Base-by-base conservation (phyloP, 371 early-diverging fungal species). In the Nematocida minor region DNA sequence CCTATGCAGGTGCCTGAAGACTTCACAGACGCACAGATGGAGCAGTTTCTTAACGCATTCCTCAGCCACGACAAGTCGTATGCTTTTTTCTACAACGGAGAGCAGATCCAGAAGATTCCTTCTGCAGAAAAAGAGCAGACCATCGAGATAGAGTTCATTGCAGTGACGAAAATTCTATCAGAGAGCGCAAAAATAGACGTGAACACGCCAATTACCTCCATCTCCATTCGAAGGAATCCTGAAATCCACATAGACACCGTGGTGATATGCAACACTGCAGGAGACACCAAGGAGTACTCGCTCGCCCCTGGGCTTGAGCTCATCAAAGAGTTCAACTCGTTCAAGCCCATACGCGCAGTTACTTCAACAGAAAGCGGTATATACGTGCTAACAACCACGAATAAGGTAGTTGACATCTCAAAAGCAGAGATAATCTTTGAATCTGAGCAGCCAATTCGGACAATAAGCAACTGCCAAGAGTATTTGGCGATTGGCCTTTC, bases 71-170 rank as follows among this genome's bases (percentile, higher is more conserved):
- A 74, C 62, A 74, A 74, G 53, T 41, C 77, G 9, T 74, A 74
- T 40, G 77, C 77, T 14, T 74, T 74, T 46, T 74, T 74, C 77
- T 64, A 74, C 47, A 41, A 64, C 18, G 77, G 77, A 34, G 55
- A 63, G 53, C 77, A 74, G 38, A 74, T 74, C 6, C 7, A 29
- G 6, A 40, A 64, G 25, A n/a, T 74, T 4, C 77, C 77, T 25
- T 32, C 27, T 2, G 41, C n/a, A 11, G 53, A 53, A 38, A 31
- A 29, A n/a, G 77, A 74, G 46, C 16, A 49, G 48, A 60, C 63
- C 9, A 4, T 74, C 9, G 22, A 32, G 22, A 74, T 74, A 25
- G 77, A 74, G 47, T 74, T 74, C 46, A 32, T 74, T 46, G 64
- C 77, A 27, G 77, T 74, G 7, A 64, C 63, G n/a, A 74, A 74